Evolutionary conservation across 352 stramenopile species (phyloP).

Genomic region (Pythium folliculosum): DNA sequence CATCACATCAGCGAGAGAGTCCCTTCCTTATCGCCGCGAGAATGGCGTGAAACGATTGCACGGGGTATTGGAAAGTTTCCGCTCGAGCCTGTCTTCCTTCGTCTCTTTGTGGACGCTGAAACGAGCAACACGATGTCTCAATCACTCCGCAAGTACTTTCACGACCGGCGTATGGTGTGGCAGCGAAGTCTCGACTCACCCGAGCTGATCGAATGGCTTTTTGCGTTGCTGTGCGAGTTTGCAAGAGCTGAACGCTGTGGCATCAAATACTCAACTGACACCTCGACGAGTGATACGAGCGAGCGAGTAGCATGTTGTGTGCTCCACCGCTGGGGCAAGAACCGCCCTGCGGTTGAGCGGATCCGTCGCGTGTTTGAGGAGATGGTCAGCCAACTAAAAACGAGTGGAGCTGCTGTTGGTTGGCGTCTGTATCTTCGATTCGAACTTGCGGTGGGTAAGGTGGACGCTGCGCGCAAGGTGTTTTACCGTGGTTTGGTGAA

Average conservation of each 20-base stretch:
- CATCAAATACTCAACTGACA: neutral
- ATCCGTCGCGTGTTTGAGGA: slow-evolving; percentile 66
- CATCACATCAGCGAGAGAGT: slow-evolving; percentile 40
- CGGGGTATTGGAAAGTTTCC: slow-evolving; percentile 40
- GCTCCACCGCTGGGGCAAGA: slow-evolving; percentile 66
- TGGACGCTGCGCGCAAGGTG: slow-evolving; percentile 68
- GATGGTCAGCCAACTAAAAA: slow-evolving; percentile 58
- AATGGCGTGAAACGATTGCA: slow-evolving; percentile 49
- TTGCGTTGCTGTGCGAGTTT: slow-evolving; percentile 70
- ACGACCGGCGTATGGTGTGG: slow-evolving; percentile 42
- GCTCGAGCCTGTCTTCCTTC: slow-evolving; percentile 51
- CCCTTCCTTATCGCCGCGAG: slow-evolving; percentile 47
- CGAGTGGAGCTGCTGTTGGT: slow-evolving; percentile 50
- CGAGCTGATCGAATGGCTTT: slow-evolving; percentile 69
- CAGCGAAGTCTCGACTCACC: slow-evolving; percentile 67
- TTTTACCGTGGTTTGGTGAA: slow-evolving; percentile 72
- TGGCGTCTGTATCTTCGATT: slow-evolving; percentile 83
- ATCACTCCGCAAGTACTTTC: slow-evolving; percentile 64
- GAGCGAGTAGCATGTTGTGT: slow-evolving; percentile 48
- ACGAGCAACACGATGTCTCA: slow-evolving; percentile 74
- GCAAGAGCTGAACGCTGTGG: slow-evolving; percentile 45
- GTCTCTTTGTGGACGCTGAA: slow-evolving; percentile 75
- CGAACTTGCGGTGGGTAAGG: slow-evolving; percentile 66
- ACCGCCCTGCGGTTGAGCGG: slow-evolving; percentile 49
- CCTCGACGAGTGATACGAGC: neutral